Base-by-base conservation (phyloP, 768 basidiomycete genomes). In the Lenzites betulinus region DNA sequence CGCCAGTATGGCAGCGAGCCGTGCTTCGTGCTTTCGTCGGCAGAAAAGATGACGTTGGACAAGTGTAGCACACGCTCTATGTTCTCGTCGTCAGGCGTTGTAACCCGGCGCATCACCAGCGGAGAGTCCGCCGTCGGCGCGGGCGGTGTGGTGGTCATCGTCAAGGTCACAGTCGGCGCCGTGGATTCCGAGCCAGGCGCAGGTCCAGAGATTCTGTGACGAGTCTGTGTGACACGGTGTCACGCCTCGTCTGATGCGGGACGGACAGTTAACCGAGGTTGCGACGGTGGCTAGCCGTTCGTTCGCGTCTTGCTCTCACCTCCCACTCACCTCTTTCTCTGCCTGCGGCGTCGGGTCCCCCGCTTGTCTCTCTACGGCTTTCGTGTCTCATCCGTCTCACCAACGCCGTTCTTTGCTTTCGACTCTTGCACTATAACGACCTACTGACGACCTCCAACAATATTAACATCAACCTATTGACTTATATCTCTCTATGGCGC, bases 401-500 rank as follows among this genome's bases (percentile, higher is more conserved):
- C 51, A 7, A 7, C 48, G 62, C 57, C 62, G 62, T 62, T 66
- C 64, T 20, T 66, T 66, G 53, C 57, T 63, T 57, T 48, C 38
- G 50, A 30, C 39, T 26, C 33, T 16, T 58, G 54, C 38, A 51
- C 22, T 28, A 49, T 64, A 59, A 64, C 63, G 63, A 64, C 49
- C 12, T 38, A 23, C 30, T 59, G 25, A 64, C 63, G 63, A 60
- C 59, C 58, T 43, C 44, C 48, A 52, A 56, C 42, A 23, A 52
- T 49, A n/a, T n/a, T n/a, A 47, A 44, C 47, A 42, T 50, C 52
- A 48, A 16, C 36, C 28, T 52, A 57, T 41, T 57, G 41, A 52
- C 58, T 48, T 39, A 58, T 56, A 25, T 36, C 51, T 55, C 54
- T 50, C 51, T 59, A 92, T 92, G 90, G 90, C 90, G 36, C 87